Conservation (phyloP, 2,329 filamentous ascomycete genomes). For the Pseudodiploospora longispora region DNA sequence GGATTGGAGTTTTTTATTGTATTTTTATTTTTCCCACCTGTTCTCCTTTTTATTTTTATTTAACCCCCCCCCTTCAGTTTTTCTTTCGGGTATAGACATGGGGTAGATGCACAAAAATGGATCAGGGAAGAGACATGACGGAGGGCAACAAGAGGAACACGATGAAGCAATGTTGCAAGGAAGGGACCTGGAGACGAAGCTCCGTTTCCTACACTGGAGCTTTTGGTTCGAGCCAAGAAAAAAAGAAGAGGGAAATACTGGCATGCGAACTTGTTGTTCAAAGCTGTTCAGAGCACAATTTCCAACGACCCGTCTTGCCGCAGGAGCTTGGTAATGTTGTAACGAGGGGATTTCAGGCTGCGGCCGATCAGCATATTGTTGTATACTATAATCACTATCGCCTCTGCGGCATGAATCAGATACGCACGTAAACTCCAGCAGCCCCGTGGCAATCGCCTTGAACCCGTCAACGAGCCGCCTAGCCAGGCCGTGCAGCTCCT, state of each 20-base stretch:
- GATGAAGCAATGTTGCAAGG: no score
- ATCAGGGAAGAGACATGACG: no score
- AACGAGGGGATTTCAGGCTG: constrained; percentile 25
- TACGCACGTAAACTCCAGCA: constrained; percentile 25
- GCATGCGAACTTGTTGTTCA: no score
- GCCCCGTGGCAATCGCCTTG: constrained; percentile 21
- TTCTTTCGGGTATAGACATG: neutral
- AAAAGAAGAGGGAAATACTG: neutral
- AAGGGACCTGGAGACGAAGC: neutral
- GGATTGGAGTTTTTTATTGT: neutral
- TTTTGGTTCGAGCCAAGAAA: neutral
- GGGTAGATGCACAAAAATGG: no score
- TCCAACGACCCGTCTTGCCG: constrained; percentile 24
- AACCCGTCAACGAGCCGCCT: constrained; percentile 22
- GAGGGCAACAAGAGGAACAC: no score
- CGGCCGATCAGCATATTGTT: neutral
- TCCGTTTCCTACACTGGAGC: neutral
- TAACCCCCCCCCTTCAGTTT: neutral
- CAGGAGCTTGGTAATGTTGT: constrained; percentile 21
- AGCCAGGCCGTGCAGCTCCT: constrained; percentile 8
- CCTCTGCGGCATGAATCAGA: neutral
- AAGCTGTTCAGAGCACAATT: constrained; percentile 12
- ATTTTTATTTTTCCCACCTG: neutral
- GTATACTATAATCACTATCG: neutral
- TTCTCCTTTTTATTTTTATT: neutral